Evolutionary conservation across 345 rosid genomes (phyloP).

Genomic region (Laguncularia racemosa): DNA sequence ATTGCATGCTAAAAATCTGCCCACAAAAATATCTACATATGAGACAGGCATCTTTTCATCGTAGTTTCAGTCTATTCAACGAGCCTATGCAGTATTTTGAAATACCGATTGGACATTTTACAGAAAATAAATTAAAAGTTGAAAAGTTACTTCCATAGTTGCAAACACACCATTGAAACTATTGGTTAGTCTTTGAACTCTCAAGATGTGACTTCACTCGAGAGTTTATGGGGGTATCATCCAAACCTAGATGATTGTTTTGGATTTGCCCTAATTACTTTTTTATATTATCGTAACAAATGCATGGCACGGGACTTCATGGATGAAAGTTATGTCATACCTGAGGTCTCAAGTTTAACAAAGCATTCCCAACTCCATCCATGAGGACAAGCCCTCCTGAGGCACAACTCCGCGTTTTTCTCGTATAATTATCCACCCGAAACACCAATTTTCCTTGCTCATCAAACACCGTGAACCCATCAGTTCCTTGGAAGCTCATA

Average conservation of each 20-base stretch:
- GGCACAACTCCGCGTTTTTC: conserved; percentile 13
- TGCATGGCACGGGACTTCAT: too few relatives aligned
- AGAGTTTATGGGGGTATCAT: too few relatives aligned
- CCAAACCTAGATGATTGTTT: too few relatives aligned
- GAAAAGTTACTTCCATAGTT: too few relatives aligned
- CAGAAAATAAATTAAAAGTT: too few relatives aligned
- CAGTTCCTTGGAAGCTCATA: conserved; percentile 53
- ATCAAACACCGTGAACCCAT: conserved; percentile 49
- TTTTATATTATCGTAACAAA: too few relatives aligned
- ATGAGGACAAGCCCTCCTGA: conserved; percentile 33
- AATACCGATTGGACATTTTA: too few relatives aligned
- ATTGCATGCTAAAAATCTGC: conserved; percentile 32
- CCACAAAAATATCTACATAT: background rate
- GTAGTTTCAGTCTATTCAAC: background rate
- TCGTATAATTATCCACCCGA: conserved; percentile 46
- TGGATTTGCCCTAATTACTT: too few relatives aligned
- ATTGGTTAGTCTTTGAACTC: too few relatives aligned
- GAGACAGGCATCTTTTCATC: background rate
- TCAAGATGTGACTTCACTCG: too few relatives aligned
- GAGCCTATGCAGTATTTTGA: too few relatives aligned
- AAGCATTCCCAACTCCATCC: conserved; percentile 44
- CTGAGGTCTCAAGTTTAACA: conserved; percentile 36
- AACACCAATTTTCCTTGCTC: conserved; percentile 28
- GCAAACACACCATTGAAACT: too few relatives aligned
- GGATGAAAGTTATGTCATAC: conserved; percentile 6